These are phyloP conservation scores for Vigna reflexopilosa DNA, from an alignment of 306 rosid genomes.

Conservation along the genomic window DNA sequence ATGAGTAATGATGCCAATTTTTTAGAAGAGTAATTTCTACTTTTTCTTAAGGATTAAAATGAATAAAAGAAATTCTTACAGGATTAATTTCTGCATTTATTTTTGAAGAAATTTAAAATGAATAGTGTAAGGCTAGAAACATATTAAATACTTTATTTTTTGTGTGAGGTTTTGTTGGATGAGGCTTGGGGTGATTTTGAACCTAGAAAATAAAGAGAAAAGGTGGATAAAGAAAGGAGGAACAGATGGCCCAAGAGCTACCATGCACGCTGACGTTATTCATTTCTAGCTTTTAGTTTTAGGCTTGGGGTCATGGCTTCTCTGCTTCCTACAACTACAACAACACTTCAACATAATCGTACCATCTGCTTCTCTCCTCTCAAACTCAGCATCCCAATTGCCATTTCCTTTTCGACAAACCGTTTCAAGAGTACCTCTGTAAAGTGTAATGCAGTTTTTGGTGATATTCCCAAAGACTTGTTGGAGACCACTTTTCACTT, in stretches of 20 bases:
- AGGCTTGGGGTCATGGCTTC: constrained; percentile 61
- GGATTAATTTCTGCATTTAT: too few species aligned
- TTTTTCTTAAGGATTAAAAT: too few species aligned
- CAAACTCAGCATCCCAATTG: constrained; percentile 45
- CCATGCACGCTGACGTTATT: constrained; percentile 57
- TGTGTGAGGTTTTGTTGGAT: constrained; percentile 13
- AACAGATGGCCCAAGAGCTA: constrained; percentile 52
- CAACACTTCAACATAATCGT: constrained; percentile 56
- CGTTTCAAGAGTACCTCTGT: constrained; percentile 44
- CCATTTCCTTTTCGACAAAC: constrained; percentile 51
- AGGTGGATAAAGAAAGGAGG: constrained; percentile 54
- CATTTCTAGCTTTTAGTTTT: neutral
- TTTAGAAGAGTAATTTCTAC: too few species aligned
- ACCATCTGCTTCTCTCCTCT: constrained; percentile 46
- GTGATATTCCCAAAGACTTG: constrained; percentile 50
- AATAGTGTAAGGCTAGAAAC: too few species aligned
- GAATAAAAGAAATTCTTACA: too few species aligned
- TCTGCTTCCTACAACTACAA: constrained; percentile 57
- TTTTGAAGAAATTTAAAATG: too few species aligned
- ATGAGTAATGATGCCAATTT: too few species aligned
- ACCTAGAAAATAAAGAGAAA: constrained; percentile 37
- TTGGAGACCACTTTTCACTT: constrained; percentile 51
- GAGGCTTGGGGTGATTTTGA: constrained; percentile 34
- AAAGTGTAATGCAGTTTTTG: constrained; percentile 66
- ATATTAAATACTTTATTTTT: neutral